Percentiles rank a stretch among this genome's conserved stretches.
Conservation (phyloP, 2,329 filamentous ascomycete species). For the Stromatinia cepivora region DNA sequence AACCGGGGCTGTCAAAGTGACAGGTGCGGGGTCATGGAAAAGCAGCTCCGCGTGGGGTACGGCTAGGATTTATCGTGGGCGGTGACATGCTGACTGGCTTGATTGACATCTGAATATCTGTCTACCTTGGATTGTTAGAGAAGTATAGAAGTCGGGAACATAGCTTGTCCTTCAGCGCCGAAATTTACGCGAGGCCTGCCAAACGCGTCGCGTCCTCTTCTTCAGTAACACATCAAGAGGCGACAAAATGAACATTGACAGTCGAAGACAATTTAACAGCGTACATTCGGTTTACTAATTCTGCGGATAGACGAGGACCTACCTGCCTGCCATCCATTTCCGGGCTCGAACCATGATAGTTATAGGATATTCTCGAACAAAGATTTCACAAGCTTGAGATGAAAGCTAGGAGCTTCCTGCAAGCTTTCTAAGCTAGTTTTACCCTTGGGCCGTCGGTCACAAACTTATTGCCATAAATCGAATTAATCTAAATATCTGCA, state of each 20-base stretch:
- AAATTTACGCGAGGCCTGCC: neutral
- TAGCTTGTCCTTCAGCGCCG: neutral
- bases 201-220: neutral
- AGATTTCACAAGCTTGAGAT: neutral
- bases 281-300: neutral
- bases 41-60: neutral
- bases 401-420: neutral
- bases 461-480: neutral
- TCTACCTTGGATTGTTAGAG: neutral
- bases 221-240: neutral
- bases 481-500: no score
- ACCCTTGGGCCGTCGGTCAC: neutral
- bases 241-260: neutral
- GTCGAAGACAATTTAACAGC: no score
- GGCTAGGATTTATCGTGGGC: neutral
- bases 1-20: neutral
- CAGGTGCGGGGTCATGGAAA: neutral
- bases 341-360: neutral
- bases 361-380: neutral
- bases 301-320: neutral
- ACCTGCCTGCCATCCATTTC: no score
- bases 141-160: neutral
- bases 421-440: no score
- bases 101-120: neutral
- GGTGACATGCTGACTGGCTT: neutral